Base-by-base conservation (phyloP, 2,329 filamentous ascomycete genomes). In the Aspergillus aculeatus region DNA sequence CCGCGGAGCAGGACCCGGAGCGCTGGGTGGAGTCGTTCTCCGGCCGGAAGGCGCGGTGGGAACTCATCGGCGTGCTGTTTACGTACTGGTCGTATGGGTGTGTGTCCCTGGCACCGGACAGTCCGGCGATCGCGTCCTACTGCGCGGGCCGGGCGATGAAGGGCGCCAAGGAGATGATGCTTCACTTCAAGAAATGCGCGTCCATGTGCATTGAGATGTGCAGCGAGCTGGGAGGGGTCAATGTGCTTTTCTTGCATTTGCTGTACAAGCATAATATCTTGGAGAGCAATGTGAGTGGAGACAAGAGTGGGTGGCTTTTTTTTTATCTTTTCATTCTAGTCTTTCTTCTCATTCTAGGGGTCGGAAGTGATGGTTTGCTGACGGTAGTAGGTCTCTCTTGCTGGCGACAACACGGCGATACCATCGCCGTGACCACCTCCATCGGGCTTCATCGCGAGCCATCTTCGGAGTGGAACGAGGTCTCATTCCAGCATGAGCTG, bases 11-110 rank as follows among this genome's bases (percentile, higher is more conserved):
- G 24, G 19, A 47, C 9, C 55, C 48, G 4, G 23, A 19, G 11
- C 48, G n/a, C 19, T 57, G 56, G 56, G n/a, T 57, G 2, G 35
- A 51, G 49, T 53, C 56, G 3, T 57, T 57, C 38, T 52, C 48
- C 2, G 56, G 56, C 2, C 47, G 19, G 26, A 26, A 23, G 5
- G 23, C 50, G 1, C 48, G 56, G 1, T 57, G 56, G 56, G 48
- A 57, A 14, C 16, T 51, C 5, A 6, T 52, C 11, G 56, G 56
- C 10, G 32, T 50, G 4, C 19, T 57, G 11, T 57, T 52, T 21
- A 57, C 56, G 5, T 53, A 52, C 26, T 57, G 56, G 56, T 44
- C 56, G 14, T 52, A 44, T 21, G 56, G 48, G 11, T 38, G 49
- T 3, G 41, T 38, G 14, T 44, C 38, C 32, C 16, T 47, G 35